Evolutionary conservation across 306 rosid species (phyloP), one percentile per base, ranked within the genome.

Genomic region (Cicer pinnatifidum): DNA sequence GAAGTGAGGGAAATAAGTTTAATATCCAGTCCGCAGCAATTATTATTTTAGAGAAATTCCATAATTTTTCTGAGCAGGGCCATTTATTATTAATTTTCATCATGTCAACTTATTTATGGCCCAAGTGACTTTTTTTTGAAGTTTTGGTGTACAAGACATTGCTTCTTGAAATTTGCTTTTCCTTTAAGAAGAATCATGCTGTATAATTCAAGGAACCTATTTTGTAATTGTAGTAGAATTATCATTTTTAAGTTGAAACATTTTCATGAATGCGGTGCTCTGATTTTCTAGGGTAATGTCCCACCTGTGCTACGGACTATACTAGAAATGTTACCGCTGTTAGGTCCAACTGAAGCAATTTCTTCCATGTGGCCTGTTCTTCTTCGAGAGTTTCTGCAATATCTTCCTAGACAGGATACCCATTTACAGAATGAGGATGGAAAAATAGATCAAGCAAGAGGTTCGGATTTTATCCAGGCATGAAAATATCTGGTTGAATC

Each of bases 321-420:
- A 47, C 87, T 94, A 81, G 98, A 91, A 81, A 84, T 89, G 63
- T 76, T 94, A 78, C 97, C 98, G 8, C 78, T 88, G 62, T 79
- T 94, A 78, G 73, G 91, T 57, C 98, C 98, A 64, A 71, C 90
- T 38, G 84, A 89, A 82, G 75, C 77, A 70, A 83, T 85, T 79
- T 81, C 96, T 82, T 86, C 98, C 20, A 88, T 87, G 97, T 94
- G 98, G 98, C 88, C 88, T 64, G 82, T 85, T 87, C 89, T 94
- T 79, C 85, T 94, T 73, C 90, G 88, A 51, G 89, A 86, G 68
- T 79, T 89, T 82, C 78, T 87, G 82, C 88, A 83, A 80, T 94
- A 89, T 88, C 89, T 94, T 78, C 98, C 98, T 58, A 86, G 87
- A 81, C 86, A 85, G 57, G 82, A 82, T 76, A 80, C 90, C 78